phyloP scores from a whole-genome alignment of 805 yeast species.

The Sungouiella blattae region DNA sequence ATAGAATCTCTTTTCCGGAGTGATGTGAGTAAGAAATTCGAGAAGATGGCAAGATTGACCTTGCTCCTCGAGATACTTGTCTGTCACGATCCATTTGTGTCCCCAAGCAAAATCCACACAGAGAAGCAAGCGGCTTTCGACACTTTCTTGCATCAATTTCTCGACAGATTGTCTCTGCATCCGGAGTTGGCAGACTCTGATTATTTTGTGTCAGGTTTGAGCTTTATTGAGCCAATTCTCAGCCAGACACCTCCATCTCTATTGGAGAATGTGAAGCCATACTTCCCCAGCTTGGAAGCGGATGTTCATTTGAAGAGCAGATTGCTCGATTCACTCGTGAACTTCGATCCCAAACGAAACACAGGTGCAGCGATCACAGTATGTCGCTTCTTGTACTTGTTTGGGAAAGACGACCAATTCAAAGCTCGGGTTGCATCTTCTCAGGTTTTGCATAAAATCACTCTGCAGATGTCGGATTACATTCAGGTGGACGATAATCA shows the following conservation, averaged over 20 bases:
- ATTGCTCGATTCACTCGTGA: constrained; percentile 44
- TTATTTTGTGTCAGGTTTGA: constrained; percentile 60
- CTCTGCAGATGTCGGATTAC: constrained; percentile 36
- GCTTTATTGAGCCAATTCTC: constrained; percentile 53
- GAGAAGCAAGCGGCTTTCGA: constrained; percentile 18
- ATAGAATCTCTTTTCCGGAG: neutral
- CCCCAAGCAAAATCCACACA: neutral
- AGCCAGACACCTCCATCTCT: constrained; percentile 34
- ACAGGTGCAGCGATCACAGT: constrained; percentile 28
- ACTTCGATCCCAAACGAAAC: constrained; percentile 22
- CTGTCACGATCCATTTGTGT: constrained; percentile 3
- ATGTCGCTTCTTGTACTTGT: constrained; percentile 53
- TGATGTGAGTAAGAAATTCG: neutral
- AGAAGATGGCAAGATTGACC: constrained; percentile 5
- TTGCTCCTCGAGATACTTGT: constrained; percentile 5
- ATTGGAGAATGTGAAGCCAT: constrained; percentile 6
- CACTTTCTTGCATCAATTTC: constrained; percentile 34
- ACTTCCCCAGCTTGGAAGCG: constrained; percentile 14
- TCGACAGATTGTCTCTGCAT: constrained; percentile 23
- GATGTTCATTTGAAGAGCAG: constrained; percentile 18
- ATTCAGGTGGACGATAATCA: constrained; percentile 22
- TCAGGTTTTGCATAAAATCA: constrained; percentile 44
- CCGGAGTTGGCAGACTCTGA: constrained; percentile 32
- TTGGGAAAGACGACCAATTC: constrained; percentile 42
- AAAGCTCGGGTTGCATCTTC: constrained; percentile 44